Conservation (phyloP, 75 land plant genomes). For the Adiantum capillusveneris region DNA sequence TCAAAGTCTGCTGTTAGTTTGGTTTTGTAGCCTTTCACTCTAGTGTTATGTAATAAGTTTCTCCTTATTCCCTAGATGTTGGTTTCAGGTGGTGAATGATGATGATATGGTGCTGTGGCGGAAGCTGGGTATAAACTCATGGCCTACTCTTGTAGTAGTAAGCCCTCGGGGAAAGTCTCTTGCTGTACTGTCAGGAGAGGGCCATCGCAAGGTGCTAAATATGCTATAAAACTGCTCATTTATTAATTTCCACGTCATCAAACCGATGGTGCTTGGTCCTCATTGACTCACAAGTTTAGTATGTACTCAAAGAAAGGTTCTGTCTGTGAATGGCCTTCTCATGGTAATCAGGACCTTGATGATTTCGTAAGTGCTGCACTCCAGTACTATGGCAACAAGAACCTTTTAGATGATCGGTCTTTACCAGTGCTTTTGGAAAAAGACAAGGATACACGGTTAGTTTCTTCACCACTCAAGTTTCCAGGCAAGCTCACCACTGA, state of each 20-base stretch:
- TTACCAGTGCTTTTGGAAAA: slow-evolving; percentile 68
- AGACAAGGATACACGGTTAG: slow-evolving; percentile 62
- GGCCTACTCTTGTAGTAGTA: slow-evolving; percentile 93
- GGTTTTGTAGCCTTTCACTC: too few relatives aligned
- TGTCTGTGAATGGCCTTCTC: too few relatives aligned
- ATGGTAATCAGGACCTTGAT: slow-evolving; percentile 66
- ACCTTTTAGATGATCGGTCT: slow-evolving; percentile 45
- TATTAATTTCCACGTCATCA: too few relatives aligned
- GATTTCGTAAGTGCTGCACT: slow-evolving; percentile 86
- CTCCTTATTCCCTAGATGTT: background rate
- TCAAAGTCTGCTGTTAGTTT: too few relatives aligned
- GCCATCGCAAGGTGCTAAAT: slow-evolving; percentile 79
- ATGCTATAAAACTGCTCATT: too few relatives aligned
- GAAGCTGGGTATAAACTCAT: slow-evolving; percentile 84
- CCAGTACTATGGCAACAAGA: slow-evolving; percentile 69
- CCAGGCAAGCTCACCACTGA: slow-evolving; percentile 93
- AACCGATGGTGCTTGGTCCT: too few relatives aligned
- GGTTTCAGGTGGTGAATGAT: slow-evolving; percentile 84
- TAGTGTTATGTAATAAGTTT: too few relatives aligned
- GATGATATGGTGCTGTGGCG: slow-evolving; percentile 92
- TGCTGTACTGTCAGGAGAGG: slow-evolving; percentile 85
- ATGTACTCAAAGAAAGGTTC: too few relatives aligned
- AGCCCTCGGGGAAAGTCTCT: slow-evolving; percentile 77
- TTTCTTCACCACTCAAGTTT: slow-evolving; percentile 81
- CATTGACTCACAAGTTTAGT: too few relatives aligned